Evolutionary conservation across 2,329 filamentous ascomycete genomes (phyloP), one percentile per base, ranked within the genome.

Genomic region (Verticillium tricorpus): DNA sequence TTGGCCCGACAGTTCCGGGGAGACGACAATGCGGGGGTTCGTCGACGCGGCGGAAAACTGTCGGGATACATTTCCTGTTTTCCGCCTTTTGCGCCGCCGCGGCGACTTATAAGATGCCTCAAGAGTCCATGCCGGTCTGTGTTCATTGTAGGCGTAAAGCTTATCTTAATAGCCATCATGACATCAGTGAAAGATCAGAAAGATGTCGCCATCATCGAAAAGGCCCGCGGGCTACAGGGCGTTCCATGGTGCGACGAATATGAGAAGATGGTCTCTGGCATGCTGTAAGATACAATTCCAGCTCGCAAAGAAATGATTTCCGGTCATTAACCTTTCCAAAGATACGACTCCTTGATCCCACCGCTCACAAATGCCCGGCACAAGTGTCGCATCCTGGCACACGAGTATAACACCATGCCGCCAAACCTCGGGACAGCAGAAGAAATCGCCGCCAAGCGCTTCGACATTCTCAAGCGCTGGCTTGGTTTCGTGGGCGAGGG

Each of bases 341-440:
- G 80, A 34, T 85, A 85, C 68, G 73, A 83, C 62, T 71, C 78
- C 2, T 72, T 77, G 19, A 73, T 71, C 0, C 80, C 81, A 0
- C 73, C 79, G 35, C 74, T 86, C 28, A 69, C 72, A 25, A 68
- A 72, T 7, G 77, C 75, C 1, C 79, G 83, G 34, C 80, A 81
- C 67, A 74, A 76, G 50, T 80, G 81, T 2, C 78, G 83, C 2
- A 75, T 75, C 37, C 77, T 81, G 62, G 78, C 78, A 67, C 78
- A 82, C 64, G 77, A 79, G 64, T 86, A 81, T 75, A 86, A 86
- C 70, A 78, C 73, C 54, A 58, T 76, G 79, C 70, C 79, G 19
- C 56, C 80, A 80, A 1, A 14, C 19, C n/a, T 61, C 9, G 69
- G 74, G 12, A 66, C 72, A 22, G 60, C 74, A 40, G 62, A 66